Percentiles rank a stretch among this genome's conserved stretches.
These are phyloP conservation scores for Gossypium trilobum DNA, from an alignment of 441 rosid species.

Conservation along the genomic window DNA sequence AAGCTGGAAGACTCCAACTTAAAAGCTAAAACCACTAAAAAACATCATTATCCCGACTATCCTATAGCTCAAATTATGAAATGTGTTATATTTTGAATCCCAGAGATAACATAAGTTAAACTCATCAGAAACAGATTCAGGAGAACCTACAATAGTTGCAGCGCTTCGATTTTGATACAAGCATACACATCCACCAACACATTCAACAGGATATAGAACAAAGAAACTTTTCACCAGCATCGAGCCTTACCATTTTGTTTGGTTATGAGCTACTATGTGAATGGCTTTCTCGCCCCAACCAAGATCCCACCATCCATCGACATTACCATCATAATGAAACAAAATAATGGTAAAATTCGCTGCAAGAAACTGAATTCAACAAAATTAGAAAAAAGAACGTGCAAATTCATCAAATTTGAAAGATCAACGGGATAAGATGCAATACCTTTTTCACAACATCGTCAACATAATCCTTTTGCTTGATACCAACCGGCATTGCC, in stretches of 20 bases:
- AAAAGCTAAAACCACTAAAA: neutral
- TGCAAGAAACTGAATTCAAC: slow-evolving; percentile 76
- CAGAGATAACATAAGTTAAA: neutral
- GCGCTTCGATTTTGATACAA: neutral
- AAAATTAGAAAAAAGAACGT: slow-evolving; percentile 23
- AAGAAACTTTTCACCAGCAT: neutral
- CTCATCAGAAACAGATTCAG: neutral
- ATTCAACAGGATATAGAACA: neutral
- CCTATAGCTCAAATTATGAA: too few species aligned
- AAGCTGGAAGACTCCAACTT: too few species aligned
- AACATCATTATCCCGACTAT: neutral
- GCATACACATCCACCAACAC: neutral
- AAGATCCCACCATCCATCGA: slow-evolving; percentile 79
- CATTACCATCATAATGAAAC: slow-evolving; percentile 83
- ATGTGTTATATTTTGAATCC: neutral
- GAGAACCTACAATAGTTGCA: too few species aligned
- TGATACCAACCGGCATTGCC: slow-evolving; percentile 83
- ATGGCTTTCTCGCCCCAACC: slow-evolving; percentile 71
- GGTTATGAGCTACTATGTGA: slow-evolving; percentile 82
- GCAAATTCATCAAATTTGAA: neutral
- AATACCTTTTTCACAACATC: slow-evolving; percentile 65
- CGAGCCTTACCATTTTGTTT: slow-evolving; percentile 71
- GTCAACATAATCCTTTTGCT: slow-evolving; percentile 69
- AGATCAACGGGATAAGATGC: slow-evolving; percentile 7
- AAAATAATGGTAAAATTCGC: slow-evolving; percentile 73